These are phyloP conservation scores for Auriscalpium vulgare DNA, from an alignment of 768 basidiomycete genomes.

Conservation along the genomic window DNA sequence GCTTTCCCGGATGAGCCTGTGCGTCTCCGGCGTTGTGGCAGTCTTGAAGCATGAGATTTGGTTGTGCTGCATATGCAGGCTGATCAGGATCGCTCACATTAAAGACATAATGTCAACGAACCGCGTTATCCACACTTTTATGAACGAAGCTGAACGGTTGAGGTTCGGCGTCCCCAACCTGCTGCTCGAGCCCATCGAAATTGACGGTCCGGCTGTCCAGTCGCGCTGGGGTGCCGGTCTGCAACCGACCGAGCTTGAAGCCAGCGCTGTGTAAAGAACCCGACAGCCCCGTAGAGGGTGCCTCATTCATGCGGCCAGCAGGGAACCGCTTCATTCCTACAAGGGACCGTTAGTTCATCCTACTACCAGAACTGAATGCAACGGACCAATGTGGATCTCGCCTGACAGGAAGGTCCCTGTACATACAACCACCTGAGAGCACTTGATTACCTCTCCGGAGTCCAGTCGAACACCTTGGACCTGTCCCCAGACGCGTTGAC, in stretches of 20 bases:
- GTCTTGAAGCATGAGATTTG: constrained; percentile 74
- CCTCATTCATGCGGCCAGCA: constrained; percentile 69
- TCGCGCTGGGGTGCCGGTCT: constrained; percentile 83
- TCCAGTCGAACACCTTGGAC: constrained; percentile 67
- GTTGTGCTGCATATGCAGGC: constrained; percentile 40
- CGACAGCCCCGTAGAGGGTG: constrained; percentile 68
- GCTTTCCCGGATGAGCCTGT: constrained; percentile 66
- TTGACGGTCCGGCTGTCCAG: constrained; percentile 65
- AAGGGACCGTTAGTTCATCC: background rate
- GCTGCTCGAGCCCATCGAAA: constrained; percentile 50
- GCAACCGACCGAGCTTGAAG: constrained; percentile 75
- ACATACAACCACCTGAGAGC: constrained; percentile 79
- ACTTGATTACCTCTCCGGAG: constrained; percentile 63
- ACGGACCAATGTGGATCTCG: constrained; percentile 79
- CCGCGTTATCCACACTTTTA: constrained; percentile 61
- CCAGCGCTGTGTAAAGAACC: constrained; percentile 66
- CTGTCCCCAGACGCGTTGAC: constrained; percentile 37
- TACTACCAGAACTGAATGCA: background rate
- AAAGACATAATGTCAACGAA: constrained; percentile 17
- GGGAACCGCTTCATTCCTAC: constrained; percentile 66
- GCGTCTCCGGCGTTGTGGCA: constrained; percentile 62
- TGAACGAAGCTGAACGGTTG: constrained; percentile 74
- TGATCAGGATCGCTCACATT: no score
- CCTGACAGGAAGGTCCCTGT: constrained; percentile 90
- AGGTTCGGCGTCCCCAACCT: constrained; percentile 60